Evolutionary conservation across 306 rosid species (phyloP).

Genomic region (Cucumis hystrix): DNA sequence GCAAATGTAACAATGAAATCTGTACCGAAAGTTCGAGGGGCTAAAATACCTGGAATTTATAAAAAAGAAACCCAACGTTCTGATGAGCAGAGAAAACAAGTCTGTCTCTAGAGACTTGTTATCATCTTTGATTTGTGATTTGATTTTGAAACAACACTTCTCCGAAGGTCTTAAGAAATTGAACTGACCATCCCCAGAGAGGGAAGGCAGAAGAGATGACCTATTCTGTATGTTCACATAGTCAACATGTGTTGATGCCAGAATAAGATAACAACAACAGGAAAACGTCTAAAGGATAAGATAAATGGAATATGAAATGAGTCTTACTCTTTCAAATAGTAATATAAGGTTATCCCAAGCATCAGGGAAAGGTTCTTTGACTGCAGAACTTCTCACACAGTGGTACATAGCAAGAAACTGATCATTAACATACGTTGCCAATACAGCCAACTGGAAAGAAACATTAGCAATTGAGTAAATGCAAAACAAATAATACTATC

Average conservation of each 20-base stretch:
- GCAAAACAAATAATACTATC: neutral
- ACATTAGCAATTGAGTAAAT: neutral
- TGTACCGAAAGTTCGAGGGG: neutral
- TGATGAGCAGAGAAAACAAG: conserved; percentile 60
- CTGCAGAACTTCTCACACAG: conserved; percentile 83
- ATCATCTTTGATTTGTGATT: conserved; percentile 16
- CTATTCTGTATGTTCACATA: conserved; percentile 58
- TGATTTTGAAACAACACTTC: conserved; percentile 15
- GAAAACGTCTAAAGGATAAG: neutral
- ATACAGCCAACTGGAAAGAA: conserved; percentile 66
- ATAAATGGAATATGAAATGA: neutral
- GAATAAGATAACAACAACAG: neutral
- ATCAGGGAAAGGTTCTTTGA: conserved; percentile 89
- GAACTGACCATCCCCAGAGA: conserved; percentile 22
- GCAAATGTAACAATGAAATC: neutral
- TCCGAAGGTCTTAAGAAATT: conserved; percentile 34
- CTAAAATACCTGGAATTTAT: conserved; percentile 56
- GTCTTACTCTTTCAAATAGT: conserved; percentile 72
- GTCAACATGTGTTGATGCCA: neutral
- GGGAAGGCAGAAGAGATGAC: conserved; percentile 35
- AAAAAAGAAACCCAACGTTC: conserved; percentile 64
- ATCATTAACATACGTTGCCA: conserved; percentile 85
- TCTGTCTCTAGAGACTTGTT: conserved; percentile 15
- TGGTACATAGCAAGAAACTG: conserved; percentile 93
- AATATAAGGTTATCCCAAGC: conserved; percentile 70